A percentile compares a stretch with the other conserved stretches of the same genome.
These are phyloP conservation scores for Arabidopsis arenosa DNA, from an alignment of 345 rosid genomes.

Conservation along the genomic window DNA sequence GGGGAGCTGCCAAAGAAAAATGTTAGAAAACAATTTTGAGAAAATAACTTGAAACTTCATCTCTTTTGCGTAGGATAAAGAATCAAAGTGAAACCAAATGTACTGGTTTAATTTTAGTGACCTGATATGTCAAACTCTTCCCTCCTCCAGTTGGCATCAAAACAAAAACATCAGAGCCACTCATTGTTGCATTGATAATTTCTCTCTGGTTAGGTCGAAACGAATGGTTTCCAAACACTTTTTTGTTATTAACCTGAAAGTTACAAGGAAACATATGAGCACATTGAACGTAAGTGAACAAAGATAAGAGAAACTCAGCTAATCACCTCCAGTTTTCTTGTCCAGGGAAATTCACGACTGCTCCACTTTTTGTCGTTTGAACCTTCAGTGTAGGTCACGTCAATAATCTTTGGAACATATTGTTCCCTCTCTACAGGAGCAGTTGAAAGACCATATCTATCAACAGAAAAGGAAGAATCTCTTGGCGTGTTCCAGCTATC, in stretches of 20 bases:
- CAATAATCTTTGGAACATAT: constrained; percentile 67
- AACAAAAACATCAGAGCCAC: constrained; percentile 95
- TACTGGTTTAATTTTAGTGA: constrained; percentile 33
- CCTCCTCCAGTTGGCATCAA: constrained; percentile 99
- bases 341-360: constrained; percentile 76
- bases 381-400: constrained; percentile 91
- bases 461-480: constrained; percentile 64
- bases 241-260: constrained; percentile 79
- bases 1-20: constrained; percentile 71
- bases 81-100: constrained; percentile 21
- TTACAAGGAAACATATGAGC: constrained; percentile 45
- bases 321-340: constrained; percentile 78
- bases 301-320: constrained; percentile 26
- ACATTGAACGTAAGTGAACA: constrained; percentile 42
- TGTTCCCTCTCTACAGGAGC: constrained; percentile 72
- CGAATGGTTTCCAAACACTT: constrained; percentile 95
- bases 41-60: constrained; percentile 23
- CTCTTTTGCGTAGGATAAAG: constrained; percentile 19
- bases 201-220: constrained; percentile 98
- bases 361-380: constrained; percentile 89
- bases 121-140: constrained; percentile 98
- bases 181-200: constrained; percentile 96
- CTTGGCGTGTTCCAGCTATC: constrained; percentile 64
- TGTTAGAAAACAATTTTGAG: constrained; percentile 26
- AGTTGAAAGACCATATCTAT: constrained; percentile 59